Evolutionary conservation across 2,329 filamentous ascomycete species (phyloP).

Genomic region (Aspergillus japonicus): DNA sequence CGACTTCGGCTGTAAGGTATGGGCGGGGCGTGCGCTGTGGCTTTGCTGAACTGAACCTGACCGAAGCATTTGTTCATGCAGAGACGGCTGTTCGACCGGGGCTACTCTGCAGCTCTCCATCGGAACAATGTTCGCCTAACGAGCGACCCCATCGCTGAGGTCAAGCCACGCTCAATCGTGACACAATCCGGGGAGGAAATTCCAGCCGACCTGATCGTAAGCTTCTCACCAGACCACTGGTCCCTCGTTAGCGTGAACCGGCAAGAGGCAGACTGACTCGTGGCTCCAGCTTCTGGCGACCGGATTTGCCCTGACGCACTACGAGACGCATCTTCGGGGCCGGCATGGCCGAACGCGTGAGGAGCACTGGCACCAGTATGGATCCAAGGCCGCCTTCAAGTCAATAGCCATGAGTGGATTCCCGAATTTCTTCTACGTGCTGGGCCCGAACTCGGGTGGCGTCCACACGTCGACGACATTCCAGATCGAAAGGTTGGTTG

Average conservation of each 20-base stretch:
- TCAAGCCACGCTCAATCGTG: conserved; percentile 1
- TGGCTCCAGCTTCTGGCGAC: conserved; percentile 17
- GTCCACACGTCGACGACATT: conserved; percentile 18
- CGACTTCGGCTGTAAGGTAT: conserved; percentile 24
- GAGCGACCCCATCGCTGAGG: conserved; percentile 7
- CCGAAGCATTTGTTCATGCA: background rate
- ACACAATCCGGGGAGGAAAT: conserved; percentile 3
- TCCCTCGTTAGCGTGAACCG: background rate
- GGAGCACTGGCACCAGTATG: conserved; percentile 20
- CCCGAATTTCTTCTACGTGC: conserved; percentile 26
- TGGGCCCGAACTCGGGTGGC: conserved; percentile 21
- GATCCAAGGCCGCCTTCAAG: conserved; percentile 21
- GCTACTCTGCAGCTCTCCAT: conserved; percentile 4
- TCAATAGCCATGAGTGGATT: conserved; percentile 24
- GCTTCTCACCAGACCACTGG: background rate
- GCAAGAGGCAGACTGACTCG: background rate
- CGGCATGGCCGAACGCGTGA: conserved; percentile 15
- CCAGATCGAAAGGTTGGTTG: conserved; percentile 16
- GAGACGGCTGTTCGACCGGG: conserved; percentile 17
- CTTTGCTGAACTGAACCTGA: too few relatives aligned
- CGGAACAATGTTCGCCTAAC: conserved; percentile 4
- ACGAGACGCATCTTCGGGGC: conserved; percentile 5
- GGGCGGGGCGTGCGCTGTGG: background rate
- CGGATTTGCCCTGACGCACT: conserved; percentile 18
- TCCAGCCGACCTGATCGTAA: conserved; percentile 11